These are phyloP conservation scores for Pyrenophora graminea DNA, from an alignment of 2,329 filamentous ascomycete species.

Conservation along the genomic window DNA sequence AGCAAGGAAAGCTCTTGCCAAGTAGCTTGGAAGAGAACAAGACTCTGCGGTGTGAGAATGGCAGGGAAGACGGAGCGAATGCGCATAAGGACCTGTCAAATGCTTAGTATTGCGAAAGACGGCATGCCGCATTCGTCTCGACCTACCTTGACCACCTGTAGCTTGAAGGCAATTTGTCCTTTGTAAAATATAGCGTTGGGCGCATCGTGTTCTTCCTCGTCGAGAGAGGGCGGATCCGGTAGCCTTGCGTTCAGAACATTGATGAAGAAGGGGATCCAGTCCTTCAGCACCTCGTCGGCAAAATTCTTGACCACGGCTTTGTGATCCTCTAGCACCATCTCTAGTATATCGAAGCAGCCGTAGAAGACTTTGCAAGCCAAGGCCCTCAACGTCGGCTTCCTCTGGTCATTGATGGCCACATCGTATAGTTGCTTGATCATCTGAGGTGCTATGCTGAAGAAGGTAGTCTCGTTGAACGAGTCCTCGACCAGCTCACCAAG, in stretches of 20 bases:
- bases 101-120: slow-evolving; percentile 47
- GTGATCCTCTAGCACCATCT: slow-evolving; percentile 95
- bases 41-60: slow-evolving; percentile 80
- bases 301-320: slow-evolving; percentile 84
- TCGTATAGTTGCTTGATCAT: slow-evolving; percentile 83
- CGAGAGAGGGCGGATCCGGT: slow-evolving; percentile 61
- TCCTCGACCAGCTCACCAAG: slow-evolving; percentile 90
- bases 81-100: slow-evolving; percentile 71
- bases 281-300: slow-evolving; percentile 79
- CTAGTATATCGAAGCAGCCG: slow-evolving; percentile 89
- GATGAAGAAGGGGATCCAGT: slow-evolving; percentile 91
- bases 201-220: slow-evolving; percentile 62
- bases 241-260: slow-evolving; percentile 74
- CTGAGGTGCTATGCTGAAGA: slow-evolving; percentile 85
- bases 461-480: slow-evolving; percentile 90
- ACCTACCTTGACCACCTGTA: slow-evolving; percentile 81
- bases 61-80: slow-evolving; percentile 82
- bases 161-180: slow-evolving; percentile 81
- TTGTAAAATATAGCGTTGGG: slow-evolving; percentile 71
- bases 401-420: slow-evolving; percentile 74
- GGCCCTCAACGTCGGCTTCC: slow-evolving; percentile 77
- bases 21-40: slow-evolving; percentile 79
- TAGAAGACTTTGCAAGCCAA: slow-evolving; percentile 89
- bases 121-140: background rate
- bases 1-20: slow-evolving; percentile 85